Percentiles rank a stretch among this genome's conserved stretches.
These are phyloP conservation scores for Daldinia grandis DNA, from an alignment of 495 filamentous ascomycete species.

Conservation along the genomic window DNA sequence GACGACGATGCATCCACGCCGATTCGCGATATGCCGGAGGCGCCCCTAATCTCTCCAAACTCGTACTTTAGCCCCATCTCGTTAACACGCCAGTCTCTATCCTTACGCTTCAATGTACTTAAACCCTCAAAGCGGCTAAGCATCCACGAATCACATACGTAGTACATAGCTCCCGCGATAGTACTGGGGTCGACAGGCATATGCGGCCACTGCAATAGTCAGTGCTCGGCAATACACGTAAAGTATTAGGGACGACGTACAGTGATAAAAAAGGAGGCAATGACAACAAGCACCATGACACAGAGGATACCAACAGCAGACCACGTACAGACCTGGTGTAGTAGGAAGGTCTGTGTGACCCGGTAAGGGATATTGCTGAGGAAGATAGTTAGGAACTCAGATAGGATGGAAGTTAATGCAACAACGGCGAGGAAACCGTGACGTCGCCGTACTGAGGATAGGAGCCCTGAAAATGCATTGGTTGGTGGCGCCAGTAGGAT, in stretches of 20 bases:
- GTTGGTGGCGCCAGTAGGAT: conserved; percentile 49
- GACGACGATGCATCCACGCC: conserved; percentile 37
- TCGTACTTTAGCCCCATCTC: conserved; percentile 40
- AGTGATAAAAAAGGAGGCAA: conserved; percentile 42
- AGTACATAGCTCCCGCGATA: conserved; percentile 46
- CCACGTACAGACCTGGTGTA: conserved; percentile 47
- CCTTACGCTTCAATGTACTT: conserved; percentile 34
- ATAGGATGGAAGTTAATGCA: conserved; percentile 47
- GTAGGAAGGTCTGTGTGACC: conserved; percentile 46
- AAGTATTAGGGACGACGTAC: background rate
- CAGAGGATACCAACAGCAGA: conserved; percentile 47
- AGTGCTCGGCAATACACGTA: background rate
- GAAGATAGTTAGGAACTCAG: conserved; percentile 51
- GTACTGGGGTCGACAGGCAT: conserved; percentile 47
- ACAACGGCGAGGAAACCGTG: conserved; percentile 46
- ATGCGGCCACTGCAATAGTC: conserved; percentile 32
- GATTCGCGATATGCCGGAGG: conserved; percentile 19
- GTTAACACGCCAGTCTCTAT: conserved; percentile 35
- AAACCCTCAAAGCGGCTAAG: conserved; percentile 41
- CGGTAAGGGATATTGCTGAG: conserved; percentile 52
- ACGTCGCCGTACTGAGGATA: conserved; percentile 44
- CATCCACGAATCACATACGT: conserved; percentile 47
- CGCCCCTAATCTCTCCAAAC: conserved; percentile 32
- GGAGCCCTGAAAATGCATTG: conserved; percentile 50
- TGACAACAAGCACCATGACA: conserved; percentile 48